Percentiles rank a stretch among this genome's conserved stretches.
These are phyloP conservation scores for Chytridium lagenaria DNA, from an alignment of 371 early-diverging fungal genomes.

Conservation along the genomic window DNA sequence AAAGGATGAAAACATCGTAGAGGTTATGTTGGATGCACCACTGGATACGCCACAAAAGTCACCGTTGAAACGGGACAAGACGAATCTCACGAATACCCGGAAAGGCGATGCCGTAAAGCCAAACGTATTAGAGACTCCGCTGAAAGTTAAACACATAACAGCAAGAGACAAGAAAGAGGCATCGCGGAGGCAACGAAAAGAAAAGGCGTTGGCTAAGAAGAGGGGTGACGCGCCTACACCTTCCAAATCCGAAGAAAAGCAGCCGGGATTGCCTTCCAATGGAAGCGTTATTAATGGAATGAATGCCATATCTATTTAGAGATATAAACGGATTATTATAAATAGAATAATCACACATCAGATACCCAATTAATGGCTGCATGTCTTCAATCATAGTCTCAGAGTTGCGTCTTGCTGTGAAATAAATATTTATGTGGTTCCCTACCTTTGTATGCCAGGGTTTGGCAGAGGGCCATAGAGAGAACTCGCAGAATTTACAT, in stretches of 20 bases:
- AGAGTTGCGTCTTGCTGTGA: no score
- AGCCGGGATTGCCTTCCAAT: background rate
- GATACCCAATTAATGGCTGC: no score
- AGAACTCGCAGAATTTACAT: no score
- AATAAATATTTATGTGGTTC: no score
- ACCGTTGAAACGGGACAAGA: no score
- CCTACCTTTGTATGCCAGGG: no score
- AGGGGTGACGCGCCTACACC: background rate
- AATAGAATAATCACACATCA: no score
- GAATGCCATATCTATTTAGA: constrained; percentile 6
- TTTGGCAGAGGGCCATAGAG: no score
- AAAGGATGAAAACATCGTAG: background rate
- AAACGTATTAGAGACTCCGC: background rate
- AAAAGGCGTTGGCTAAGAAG: constrained; percentile 12
- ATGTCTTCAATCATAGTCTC: no score
- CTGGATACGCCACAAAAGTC: background rate
- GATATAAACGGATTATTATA: no score
- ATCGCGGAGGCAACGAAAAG: constrained; percentile 6
- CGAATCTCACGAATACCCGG: background rate
- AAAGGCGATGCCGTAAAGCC: background rate
- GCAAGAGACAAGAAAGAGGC: constrained; percentile 5
- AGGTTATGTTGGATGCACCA: background rate
- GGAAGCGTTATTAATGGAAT: constrained; percentile 8
- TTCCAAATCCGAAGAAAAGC: background rate
- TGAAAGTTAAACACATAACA: background rate